These are phyloP conservation scores for Diplodia seriata DNA, from an alignment of 2,329 filamentous ascomycete species.

Conservation along the genomic window DNA sequence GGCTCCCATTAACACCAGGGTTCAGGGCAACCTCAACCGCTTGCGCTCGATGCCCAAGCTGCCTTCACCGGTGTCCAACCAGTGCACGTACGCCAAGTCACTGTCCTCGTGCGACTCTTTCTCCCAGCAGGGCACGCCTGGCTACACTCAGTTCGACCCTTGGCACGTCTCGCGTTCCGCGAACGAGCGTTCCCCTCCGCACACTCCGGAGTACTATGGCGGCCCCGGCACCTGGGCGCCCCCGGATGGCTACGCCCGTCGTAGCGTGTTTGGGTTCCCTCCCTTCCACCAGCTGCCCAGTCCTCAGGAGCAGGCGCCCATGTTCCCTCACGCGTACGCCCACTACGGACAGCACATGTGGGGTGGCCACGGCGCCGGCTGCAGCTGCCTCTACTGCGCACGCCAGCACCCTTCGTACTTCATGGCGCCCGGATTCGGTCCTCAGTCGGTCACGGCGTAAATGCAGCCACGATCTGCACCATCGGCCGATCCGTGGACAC, in stretches of 20 bases:
- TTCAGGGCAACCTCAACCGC: conserved; percentile 53
- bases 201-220: conserved; percentile 62
- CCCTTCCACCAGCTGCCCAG: conserved; percentile 42
- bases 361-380: conserved; percentile 48
- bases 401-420: conserved; percentile 49
- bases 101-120: conserved; percentile 48
- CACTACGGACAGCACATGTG: conserved; percentile 47
- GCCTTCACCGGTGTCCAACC: conserved; percentile 28
- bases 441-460: conserved; percentile 48
- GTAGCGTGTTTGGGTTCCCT: conserved; percentile 52
- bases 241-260: conserved; percentile 50
- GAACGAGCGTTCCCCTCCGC: conserved; percentile 58
- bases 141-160: conserved; percentile 50
- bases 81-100: conserved; percentile 50
- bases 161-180: conserved; percentile 47
- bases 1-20: conserved; percentile 69
- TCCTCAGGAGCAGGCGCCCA: conserved; percentile 47
- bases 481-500: conserved; percentile 3
- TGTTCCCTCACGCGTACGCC: conserved; percentile 46
- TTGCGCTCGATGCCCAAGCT: conserved; percentile 31
- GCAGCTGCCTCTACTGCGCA: conserved; percentile 48
- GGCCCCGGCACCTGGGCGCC: conserved; percentile 57
- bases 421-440: conserved; percentile 48
- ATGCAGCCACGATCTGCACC: not conserved
- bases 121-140: conserved; percentile 42